These are phyloP conservation scores for Calonectria fujianensis DNA, from an alignment of 2,329 filamentous ascomycete genomes.

Conservation along the genomic window DNA sequence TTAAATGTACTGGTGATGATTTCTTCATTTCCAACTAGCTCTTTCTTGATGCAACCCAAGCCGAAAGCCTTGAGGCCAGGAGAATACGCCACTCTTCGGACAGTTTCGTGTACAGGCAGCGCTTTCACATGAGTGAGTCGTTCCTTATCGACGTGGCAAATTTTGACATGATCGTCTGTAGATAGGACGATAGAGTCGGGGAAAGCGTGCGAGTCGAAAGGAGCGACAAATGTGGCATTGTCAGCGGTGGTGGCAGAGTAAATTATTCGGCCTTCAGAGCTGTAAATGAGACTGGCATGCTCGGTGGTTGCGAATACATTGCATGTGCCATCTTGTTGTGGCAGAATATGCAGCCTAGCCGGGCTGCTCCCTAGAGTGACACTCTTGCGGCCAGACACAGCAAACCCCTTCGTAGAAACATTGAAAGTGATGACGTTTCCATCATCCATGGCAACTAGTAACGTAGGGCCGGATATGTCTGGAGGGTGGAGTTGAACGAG, in stretches of 20 bases:
- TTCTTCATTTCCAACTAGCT: conserved; percentile 83
- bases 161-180: conserved; percentile 83
- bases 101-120: conserved; percentile 85
- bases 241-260: conserved; percentile 97
- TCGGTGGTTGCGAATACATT: conserved; percentile 96
- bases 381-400: conserved; percentile 84
- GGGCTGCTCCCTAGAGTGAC: conserved; percentile 91
- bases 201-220: conserved; percentile 88
- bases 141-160: conserved; percentile 88
- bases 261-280: conserved; percentile 88
- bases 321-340: conserved; percentile 78
- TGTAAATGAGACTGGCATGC: conserved; percentile 94
- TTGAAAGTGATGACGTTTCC: conserved; percentile 91
- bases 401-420: conserved; percentile 76
- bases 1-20: conserved; percentile 87
- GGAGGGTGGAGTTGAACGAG: conserved; percentile 85
- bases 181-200: conserved; percentile 88
- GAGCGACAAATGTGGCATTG: conserved; percentile 86
- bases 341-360: conserved; percentile 86
- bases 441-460: conserved; percentile 94
- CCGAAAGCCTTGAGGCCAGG: conserved; percentile 87
- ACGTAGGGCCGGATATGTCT: conserved; percentile 76
- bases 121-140: conserved; percentile 92
- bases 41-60: conserved; percentile 87
- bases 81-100: conserved; percentile 91